Base-by-base conservation (phyloP, 805 yeast genomes). In the Saturnispora zaruensis region DNA sequence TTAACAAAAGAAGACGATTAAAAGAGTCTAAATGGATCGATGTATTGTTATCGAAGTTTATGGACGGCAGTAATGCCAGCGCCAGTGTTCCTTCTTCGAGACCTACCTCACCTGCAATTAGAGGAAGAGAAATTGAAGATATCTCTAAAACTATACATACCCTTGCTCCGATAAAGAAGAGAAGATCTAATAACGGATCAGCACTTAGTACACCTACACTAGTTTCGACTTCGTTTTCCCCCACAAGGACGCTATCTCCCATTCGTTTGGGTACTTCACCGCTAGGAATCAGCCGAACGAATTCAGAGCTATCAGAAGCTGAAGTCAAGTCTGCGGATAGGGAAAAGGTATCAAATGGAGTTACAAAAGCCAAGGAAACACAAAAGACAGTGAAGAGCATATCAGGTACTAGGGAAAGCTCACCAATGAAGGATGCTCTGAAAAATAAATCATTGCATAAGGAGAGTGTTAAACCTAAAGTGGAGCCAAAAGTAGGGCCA, bases 211-310 rank as follows among this genome's bases (percentile, higher is more conserved):
- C 49, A 28, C 49, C 26, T 16, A 23, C 28, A n/a, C 24, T 41
- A 32, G 36, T 20, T 16, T 16, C 20, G 6, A 16, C 37, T 5
- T 4, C 45, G 5, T 40, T 14, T 25, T 44, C 48, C 2, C 44
- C 48, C 4, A 9, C 28, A 16, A 45, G 28, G n/a, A 26, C 33
- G 5, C 23, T 25, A 9, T 21, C 43, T 16, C 43, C 48, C 13
- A 18, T 36, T 11, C 18, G 43, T 20, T 26, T 46, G 7, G 21
- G 33, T 6, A 26, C 55, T 11, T 49, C 55, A 11, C 51, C 53
- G 9, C 13, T 48, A 7, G 24, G 36, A 24, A 36, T 25, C 5
- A 25, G 26, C n/a, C 42, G 43, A 34, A 20, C 21, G 3, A 21
- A 28, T 26, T 24, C 42, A 4, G 38, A 40, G 20, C 16, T 44